Evolutionary conservation across 2,329 filamentous ascomycete genomes (phyloP).

Genomic region (Stagonosporopsis vannaccii): DNA sequence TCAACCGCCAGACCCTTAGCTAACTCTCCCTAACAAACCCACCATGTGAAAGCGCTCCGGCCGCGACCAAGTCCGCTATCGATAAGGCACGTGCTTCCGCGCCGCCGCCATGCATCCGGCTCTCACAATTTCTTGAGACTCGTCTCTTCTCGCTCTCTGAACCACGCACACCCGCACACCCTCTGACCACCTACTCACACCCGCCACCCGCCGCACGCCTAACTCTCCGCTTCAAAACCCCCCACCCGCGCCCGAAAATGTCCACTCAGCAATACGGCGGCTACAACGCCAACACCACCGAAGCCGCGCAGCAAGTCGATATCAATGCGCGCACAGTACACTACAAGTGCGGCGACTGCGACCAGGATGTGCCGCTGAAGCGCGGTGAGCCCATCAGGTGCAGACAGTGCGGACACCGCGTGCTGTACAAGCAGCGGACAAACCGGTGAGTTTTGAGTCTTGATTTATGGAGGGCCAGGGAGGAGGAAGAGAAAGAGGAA

Average conservation of each 20-base stretch:
- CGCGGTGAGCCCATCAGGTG: constrained; percentile 83
- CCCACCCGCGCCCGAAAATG: constrained; percentile 4
- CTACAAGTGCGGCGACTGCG: constrained; percentile 81
- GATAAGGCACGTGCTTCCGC: constrained; percentile 18
- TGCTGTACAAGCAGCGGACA: constrained; percentile 96
- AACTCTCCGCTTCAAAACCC: not conserved
- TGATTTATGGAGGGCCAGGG: not conserved
- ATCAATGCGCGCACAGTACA: constrained; percentile 55
- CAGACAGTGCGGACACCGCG: constrained; percentile 91
- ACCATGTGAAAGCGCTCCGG: constrained; percentile 12
- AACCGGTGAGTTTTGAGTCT: constrained; percentile 75
- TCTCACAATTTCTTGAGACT: constrained; percentile 13
- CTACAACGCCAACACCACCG: constrained; percentile 22
- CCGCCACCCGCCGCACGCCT: not conserved
- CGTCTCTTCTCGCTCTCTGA: not conserved
- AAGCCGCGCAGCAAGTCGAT: constrained; percentile 43
- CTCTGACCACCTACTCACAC: not conserved
- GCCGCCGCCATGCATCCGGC: constrained; percentile 9
- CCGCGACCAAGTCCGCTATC: constrained; percentile 2
- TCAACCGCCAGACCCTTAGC: constrained; percentile 7
- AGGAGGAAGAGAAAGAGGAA: not conserved
- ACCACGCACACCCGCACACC: not conserved
- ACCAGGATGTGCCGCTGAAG: constrained; percentile 75
- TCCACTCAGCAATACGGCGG: constrained; percentile 20
- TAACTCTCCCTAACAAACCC: constrained; percentile 7